Evolutionary conservation across 768 basidiomycete genomes (phyloP), one percentile per base, ranked within the genome.

Genomic region (Mycena capillaripes): DNA sequence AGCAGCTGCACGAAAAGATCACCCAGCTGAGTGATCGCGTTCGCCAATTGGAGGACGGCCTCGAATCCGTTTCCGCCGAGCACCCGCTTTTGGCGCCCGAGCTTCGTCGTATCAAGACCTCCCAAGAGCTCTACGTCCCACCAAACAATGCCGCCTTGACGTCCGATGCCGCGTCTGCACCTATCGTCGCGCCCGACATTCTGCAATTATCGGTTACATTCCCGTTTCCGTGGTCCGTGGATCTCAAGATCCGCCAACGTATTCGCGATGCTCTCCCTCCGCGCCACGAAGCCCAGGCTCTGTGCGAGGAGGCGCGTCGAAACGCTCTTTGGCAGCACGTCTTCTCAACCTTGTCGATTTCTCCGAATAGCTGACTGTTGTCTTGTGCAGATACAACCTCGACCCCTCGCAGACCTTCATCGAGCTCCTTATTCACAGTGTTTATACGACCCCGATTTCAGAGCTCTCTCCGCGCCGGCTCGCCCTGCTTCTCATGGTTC

Each of bases 301-400:
- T 92, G 21, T 92, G 91, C 78, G 86, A 89, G 69, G 88, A 90
- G 80, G 91, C 91, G 44, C 87, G 89, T 65, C 84, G 84, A 74
- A 92, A 93, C 71, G 92, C 91, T 61, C 84, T 92, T 74, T 93
- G 92, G 92, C 92, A 92, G 91, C 92, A 79, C 76, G 91, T 86
- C 56, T 57, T 56, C 44, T 75, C 50, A n/a, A n/a, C n/a, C 25
- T 23, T 44, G 12, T 3, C 32, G n/a, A 55, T 70, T 56, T 55
- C 52, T 53, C 66, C 73, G 42, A 56, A 63, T 55, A 62, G 63
- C 55, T 79, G 64, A 66, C 66, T 3, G 57, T 65, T 57, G 6
- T 72, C n/a, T n/a, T n/a, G n/a, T 65, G 58, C 76, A 92, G 91
- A 81, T 90, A 90, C 80, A 91, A 92, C 77, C 84, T 92, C 66